phyloP scores from a whole-genome alignment of 805 yeast species.

The Starmerella kuoi region DNA sequence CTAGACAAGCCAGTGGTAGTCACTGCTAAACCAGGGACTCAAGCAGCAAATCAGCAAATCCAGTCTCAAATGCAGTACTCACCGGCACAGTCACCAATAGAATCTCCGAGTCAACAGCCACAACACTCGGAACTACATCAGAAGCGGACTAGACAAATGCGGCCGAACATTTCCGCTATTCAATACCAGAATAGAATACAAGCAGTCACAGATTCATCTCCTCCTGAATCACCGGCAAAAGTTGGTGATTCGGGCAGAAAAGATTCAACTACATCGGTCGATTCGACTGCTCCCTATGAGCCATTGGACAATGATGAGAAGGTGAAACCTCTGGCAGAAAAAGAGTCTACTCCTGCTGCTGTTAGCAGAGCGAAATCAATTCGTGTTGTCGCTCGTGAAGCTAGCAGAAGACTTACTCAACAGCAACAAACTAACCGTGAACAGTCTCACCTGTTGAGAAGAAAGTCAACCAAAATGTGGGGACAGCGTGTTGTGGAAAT shows the following conservation, averaged over 20 bases:
- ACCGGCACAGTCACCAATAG: neutral
- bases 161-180: neutral
- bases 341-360: neutral
- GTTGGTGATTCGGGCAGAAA: neutral
- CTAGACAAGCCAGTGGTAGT: constrained; percentile 75
- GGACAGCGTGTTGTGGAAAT: constrained; percentile 82
- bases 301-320: neutral
- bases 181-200: neutral
- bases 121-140: neutral
- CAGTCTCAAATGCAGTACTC: neutral
- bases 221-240: neutral
- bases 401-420: constrained; percentile 39
- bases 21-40: constrained; percentile 29
- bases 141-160: neutral
- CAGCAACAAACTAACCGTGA: constrained; percentile 1
- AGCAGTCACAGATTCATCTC: neutral
- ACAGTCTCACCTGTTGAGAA: constrained; percentile 35
- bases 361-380: constrained; percentile 68
- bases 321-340: neutral
- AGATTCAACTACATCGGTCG: neutral
- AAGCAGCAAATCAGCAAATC: neutral
- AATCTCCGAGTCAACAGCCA: neutral
- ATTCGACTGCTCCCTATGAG: neutral
- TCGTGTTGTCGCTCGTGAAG: constrained; percentile 87
- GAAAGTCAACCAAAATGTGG: constrained; percentile 93